Conservation (phyloP, 2,329 filamentous ascomycete species). For the Monilinia polystroma region DNA sequence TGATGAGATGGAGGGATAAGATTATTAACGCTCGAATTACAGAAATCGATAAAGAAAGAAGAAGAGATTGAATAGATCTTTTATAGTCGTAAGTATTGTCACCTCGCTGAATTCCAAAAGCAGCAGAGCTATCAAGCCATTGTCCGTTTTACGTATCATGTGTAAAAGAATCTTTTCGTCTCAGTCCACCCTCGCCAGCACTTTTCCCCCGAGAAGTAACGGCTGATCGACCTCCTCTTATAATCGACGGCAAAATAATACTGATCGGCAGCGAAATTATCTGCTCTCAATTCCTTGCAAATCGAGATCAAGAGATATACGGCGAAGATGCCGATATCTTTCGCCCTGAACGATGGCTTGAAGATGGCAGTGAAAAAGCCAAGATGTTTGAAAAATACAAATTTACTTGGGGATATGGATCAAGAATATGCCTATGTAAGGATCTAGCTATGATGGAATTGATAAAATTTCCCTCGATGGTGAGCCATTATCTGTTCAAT, state of each 20-base stretch:
- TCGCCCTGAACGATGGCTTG: conserved; percentile 17
- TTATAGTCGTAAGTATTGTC: conserved; percentile 6
- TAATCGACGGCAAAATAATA: conserved; percentile 12
- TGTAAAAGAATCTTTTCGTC: conserved; percentile 17
- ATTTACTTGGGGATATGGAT: conserved; percentile 20
- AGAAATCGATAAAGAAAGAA: conserved; percentile 10
- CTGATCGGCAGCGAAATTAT: conserved; percentile 9
- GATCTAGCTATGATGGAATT: conserved; percentile 20
- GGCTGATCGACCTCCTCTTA: not conserved
- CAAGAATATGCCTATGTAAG: conserved; percentile 17
- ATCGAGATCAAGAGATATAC: conserved; percentile 15
- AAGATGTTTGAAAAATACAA: conserved; percentile 17
- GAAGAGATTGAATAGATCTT: conserved; percentile 1
- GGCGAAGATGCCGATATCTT: conserved; percentile 18
- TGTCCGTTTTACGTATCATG: conserved; percentile 17
- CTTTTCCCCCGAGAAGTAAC: conserved; percentile 18
- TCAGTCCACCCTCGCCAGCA: conserved; percentile 10
- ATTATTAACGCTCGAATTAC: conserved; percentile 10
- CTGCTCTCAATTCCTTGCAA: not conserved
- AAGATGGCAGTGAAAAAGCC: not conserved
- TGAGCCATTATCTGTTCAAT: not conserved
- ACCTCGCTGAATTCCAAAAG: not conserved
- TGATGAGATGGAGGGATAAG: conserved; percentile 19
- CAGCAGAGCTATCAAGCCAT: not conserved
- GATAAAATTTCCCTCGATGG: conserved; percentile 11